phyloP scores from a whole-genome alignment of 768 basidiomycete species.

The Floccularia luteovirens region DNA sequence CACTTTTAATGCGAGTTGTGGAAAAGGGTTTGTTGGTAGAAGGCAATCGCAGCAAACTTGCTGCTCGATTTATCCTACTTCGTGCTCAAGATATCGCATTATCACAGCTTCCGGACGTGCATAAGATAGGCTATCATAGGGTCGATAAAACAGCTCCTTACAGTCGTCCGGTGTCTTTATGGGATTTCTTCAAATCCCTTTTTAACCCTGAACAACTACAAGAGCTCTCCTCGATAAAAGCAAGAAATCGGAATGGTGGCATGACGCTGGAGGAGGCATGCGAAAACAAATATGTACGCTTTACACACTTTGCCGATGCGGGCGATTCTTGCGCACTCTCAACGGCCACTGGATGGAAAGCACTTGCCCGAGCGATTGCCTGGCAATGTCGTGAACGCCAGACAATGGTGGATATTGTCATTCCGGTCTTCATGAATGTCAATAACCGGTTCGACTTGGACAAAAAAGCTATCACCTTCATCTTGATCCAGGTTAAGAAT shows the following conservation, averaged over 20 bases:
- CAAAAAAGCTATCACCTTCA: background rate
- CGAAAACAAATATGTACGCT: background rate
- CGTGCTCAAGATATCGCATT: background rate
- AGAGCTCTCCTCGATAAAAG: background rate
- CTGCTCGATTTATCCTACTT: background rate
- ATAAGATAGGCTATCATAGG: too few relatives aligned
- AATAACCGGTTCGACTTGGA: background rate
- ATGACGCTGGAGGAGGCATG: background rate
- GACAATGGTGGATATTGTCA: background rate
- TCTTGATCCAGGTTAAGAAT: background rate
- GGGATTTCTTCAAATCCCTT: background rate
- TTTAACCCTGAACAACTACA: background rate
- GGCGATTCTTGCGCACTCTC: background rate
- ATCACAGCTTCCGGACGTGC: background rate
- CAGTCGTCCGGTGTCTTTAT: background rate
- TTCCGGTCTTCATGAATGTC: background rate
- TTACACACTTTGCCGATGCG: background rate
- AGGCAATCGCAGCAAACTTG: background rate
- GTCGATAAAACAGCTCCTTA: background rate
- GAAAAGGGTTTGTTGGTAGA: background rate
- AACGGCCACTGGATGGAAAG: conserved; percentile 1
- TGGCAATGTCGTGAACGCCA: background rate
- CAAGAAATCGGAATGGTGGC: background rate
- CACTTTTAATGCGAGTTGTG: background rate
- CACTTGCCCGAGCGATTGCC: background rate